Evolutionary conservation across 495 filamentous ascomycete genomes (phyloP), one percentile per base, ranked within the genome.

Genomic region (Antarctomyces pellizariae): DNA sequence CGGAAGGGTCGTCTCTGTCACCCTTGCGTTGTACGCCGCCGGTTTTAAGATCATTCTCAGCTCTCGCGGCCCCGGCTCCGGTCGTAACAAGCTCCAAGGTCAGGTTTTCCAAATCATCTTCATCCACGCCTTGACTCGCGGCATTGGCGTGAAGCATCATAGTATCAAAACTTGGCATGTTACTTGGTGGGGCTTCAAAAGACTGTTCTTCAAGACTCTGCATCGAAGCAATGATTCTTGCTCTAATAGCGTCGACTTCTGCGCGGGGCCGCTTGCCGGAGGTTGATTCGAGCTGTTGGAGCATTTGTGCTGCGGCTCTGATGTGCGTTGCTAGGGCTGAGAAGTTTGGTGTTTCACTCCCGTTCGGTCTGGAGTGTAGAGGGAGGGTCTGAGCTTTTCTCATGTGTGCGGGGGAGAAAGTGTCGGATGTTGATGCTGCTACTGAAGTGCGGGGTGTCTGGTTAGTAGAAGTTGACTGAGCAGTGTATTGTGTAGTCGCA

Each of bases 171-270:
- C 66, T 74, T 16, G 73, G 68, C 5, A 60, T 55, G 16, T 58
- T 50, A 6, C 48, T 47, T 5, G 33, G 21, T 14, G 50, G 45
- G 5, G 57, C 41, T 22, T 71, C 58, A 36, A 79, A 79, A 42
- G 61, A 75, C 41, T 79, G 69, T 42, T 79, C 73, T 39, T 79
- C 73, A n/a, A 79, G 56, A 38, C 51, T 72, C 36, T 79, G 73
- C 73, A 79, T 79, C 45, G 72, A 77, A 2, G 74, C 74, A 35
- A 79, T 79, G 36, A 79, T 79, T 47, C 69, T 69, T 7, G 70
- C 62, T 33, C 71, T 54, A 44, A 79, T 79, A 13, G 70, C 71
- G 5, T 67, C 73, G 5, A 79, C 72, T 42, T 79, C 74, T 20
- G 63, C 55, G 35, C 57, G 64, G 9, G 73, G 73, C 16, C 74